phyloP scores from a whole-genome alignment of 345 rosid genomes.

The Odontarrhena argentea region DNA sequence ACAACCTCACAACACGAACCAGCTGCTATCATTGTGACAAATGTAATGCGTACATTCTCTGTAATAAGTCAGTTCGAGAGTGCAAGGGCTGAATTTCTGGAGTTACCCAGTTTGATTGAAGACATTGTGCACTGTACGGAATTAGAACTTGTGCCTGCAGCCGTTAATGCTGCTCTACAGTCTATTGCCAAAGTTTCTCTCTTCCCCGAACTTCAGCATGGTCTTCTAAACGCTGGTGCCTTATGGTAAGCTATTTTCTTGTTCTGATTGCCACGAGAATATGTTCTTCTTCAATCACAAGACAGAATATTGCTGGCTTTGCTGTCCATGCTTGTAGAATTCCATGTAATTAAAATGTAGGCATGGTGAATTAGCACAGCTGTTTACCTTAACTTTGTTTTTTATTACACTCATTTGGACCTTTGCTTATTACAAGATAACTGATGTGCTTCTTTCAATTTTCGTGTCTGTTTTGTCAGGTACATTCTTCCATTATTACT shows the following conservation, averaged over 20 bases:
- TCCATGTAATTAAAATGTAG: slow-evolving; percentile 4
- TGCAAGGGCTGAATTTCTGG: slow-evolving; percentile 80
- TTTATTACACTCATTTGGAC: slow-evolving; percentile 16
- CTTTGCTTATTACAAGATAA: slow-evolving; percentile 14
- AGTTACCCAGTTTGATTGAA: slow-evolving; percentile 70
- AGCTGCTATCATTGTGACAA: slow-evolving; percentile 87
- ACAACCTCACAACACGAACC: slow-evolving; percentile 90
- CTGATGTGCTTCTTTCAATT: slow-evolving; percentile 19
- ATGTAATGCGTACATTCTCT: slow-evolving; percentile 84
- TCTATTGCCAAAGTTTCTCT: slow-evolving; percentile 81
- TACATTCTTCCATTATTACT: slow-evolving; percentile 89
- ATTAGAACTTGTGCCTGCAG: slow-evolving; percentile 88
- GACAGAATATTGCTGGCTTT: slow-evolving; percentile 14
- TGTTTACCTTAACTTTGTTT: slow-evolving; percentile 1
- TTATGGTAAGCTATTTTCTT: slow-evolving; percentile 64
- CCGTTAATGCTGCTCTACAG: slow-evolving; percentile 93
- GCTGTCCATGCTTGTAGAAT: slow-evolving; percentile 19
- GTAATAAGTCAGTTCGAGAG: slow-evolving; percentile 90
- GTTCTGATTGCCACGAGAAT: not conserved
- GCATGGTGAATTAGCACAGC: slow-evolving; percentile 8
- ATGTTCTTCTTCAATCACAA: slow-evolving; percentile 1
- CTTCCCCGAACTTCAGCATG: slow-evolving; percentile 77
- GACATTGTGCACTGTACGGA: slow-evolving; percentile 96
- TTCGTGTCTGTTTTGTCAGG: slow-evolving; percentile 55
- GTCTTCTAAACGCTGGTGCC: slow-evolving; percentile 87